A percentile compares a stretch with the other conserved stretches of the same genome.
phyloP scores from a whole-genome alignment of 768 basidiomycete genomes.

The Daedalea quercina region DNA sequence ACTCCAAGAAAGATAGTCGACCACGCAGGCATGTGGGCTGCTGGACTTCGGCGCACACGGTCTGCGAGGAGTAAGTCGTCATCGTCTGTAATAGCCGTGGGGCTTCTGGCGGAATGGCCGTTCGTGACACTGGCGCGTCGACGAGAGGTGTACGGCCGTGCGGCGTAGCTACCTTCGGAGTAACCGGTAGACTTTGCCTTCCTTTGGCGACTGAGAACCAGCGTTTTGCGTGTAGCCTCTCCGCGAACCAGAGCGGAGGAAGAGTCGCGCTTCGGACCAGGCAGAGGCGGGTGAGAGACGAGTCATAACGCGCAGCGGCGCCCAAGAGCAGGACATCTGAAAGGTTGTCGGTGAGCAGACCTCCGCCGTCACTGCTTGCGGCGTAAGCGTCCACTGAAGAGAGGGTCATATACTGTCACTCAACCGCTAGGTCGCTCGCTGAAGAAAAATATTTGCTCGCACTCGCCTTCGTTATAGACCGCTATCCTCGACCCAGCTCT shows the following conservation, averaged over 20 bases:
- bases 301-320: constrained; percentile 33
- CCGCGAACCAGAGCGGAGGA: constrained; percentile 26
- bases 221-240: background rate
- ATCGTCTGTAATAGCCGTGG: background rate
- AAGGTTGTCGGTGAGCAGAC: background rate
- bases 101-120: background rate
- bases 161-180: background rate
- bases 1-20: background rate
- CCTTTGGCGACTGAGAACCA: background rate
- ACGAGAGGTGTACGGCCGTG: background rate
- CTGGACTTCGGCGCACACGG: background rate
- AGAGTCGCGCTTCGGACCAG: constrained; percentile 48
- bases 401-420: too few relatives aligned
- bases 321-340: constrained; percentile 29
- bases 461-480: too few relatives aligned
- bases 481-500: too few relatives aligned
- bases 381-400: background rate
- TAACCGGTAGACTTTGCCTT: background rate
- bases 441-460: too few relatives aligned
- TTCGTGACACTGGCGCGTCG: background rate
- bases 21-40: background rate
- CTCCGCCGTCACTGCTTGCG: background rate
- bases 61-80: background rate
- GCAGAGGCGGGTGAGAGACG: constrained; percentile 46
- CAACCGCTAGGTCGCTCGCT: too few relatives aligned